phyloP scores from a whole-genome alignment of 2,329 filamentous ascomycete species.

The Verticillium dahliae region DNA sequence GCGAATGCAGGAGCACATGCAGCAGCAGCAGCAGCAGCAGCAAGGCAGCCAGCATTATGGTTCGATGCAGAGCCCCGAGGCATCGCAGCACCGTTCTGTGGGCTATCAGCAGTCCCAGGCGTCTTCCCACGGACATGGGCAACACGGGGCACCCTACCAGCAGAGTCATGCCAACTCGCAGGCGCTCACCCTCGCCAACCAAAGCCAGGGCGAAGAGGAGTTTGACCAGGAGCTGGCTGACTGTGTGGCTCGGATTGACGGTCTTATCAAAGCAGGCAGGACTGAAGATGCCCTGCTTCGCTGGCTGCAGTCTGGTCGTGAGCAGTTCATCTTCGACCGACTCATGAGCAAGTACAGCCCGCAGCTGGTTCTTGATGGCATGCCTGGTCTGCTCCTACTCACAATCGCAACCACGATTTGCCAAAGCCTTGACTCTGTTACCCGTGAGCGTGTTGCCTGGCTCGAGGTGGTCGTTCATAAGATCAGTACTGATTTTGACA shows the following conservation, averaged over 20 bases:
- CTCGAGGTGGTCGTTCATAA: constrained; percentile 53
- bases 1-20: constrained; percentile 12
- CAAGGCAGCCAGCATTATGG: constrained; percentile 2
- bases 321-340: constrained; percentile 56
- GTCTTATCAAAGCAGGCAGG: constrained; percentile 53
- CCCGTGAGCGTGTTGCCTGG: constrained; percentile 53
- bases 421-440: constrained; percentile 46
- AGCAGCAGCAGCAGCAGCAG: constrained; percentile 15
- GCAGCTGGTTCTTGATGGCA: constrained; percentile 41
- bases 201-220: constrained; percentile 5
- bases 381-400: constrained; percentile 56
- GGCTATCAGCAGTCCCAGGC: constrained; percentile 7
- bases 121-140: constrained; percentile 3
- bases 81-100: constrained; percentile 9
- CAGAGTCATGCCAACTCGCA: constrained; percentile 20
- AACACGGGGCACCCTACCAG: constrained; percentile 13
- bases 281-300: constrained; percentile 58
- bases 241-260: constrained; percentile 52
- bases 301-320: constrained; percentile 59
- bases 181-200: constrained; percentile 7
- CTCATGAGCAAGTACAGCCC: constrained; percentile 45
- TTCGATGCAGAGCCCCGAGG: constrained; percentile 11
- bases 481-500: constrained; percentile 40
- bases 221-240: constrained; percentile 45
- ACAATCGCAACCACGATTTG: constrained; percentile 60